Conservation (phyloP, 2,329 filamentous ascomycete species). For the Ceratocystiopsis sp. region DNA sequence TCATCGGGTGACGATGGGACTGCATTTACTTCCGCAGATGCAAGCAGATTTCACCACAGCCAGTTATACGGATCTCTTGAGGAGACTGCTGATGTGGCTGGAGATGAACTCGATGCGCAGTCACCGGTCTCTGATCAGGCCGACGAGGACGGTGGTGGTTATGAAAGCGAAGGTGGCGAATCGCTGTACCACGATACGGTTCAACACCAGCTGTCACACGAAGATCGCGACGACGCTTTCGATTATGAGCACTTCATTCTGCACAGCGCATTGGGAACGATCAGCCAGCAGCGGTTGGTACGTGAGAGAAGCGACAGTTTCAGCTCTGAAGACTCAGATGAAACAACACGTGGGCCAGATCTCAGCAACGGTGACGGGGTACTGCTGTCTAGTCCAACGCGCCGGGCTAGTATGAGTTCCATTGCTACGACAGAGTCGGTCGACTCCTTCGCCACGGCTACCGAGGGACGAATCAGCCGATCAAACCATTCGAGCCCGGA, state of each 20-base stretch:
- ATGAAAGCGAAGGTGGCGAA: conserved; percentile 45
- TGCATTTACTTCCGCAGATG: too few relatives aligned
- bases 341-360: conserved; percentile 38
- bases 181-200: conserved; percentile 45
- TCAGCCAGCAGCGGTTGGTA: conserved; percentile 35
- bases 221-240: conserved; percentile 87
- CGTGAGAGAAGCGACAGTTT: conserved; percentile 28
- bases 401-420: conserved; percentile 10
- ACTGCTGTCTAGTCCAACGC: background rate
- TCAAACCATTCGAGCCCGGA: conserved; percentile 12
- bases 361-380: conserved; percentile 8
- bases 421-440: conserved; percentile 24
- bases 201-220: conserved; percentile 54
- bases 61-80: too few relatives aligned
- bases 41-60: too few relatives aligned
- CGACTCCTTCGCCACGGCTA: conserved; percentile 40
- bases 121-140: background rate
- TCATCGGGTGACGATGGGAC: conserved; percentile 13
- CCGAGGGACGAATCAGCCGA: conserved; percentile 27
- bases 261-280: conserved; percentile 75
- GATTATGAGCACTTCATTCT: conserved; percentile 95
- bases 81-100: too few relatives aligned
- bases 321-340: conserved; percentile 42
- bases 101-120: too few relatives aligned
- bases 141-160: conserved; percentile 17